A percentile compares a stretch with the other conserved stretches of the same genome.
Evolutionary conservation across 2,329 filamentous ascomycete genomes (phyloP).

Genomic region (Hyphodiscus sp.): DNA sequence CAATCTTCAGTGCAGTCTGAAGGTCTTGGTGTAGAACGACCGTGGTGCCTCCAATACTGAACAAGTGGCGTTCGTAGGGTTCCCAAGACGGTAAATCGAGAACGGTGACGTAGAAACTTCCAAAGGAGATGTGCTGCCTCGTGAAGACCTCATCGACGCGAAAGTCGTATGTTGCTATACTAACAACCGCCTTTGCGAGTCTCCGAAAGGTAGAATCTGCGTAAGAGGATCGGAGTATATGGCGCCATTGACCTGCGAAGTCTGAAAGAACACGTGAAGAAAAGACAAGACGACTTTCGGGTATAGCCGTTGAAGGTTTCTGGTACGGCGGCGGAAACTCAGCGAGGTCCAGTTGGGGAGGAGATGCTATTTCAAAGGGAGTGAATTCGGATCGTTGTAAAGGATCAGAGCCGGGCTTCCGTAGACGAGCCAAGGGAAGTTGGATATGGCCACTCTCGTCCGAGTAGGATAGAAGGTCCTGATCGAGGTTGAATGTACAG

Average conservation of each 20-base stretch:
- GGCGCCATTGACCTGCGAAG: constrained; percentile 12
- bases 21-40: constrained; percentile 10
- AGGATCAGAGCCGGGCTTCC: neutral
- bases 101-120: constrained; percentile 4
- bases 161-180: constrained; percentile 10
- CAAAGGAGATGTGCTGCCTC: neutral
- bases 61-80: constrained; percentile 2
- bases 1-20: constrained; percentile 2
- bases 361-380: neutral
- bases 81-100: constrained; percentile 7
- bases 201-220: constrained; percentile 8
- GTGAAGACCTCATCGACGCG: constrained; percentile 2
- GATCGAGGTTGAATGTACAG: constrained; percentile 9
- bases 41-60: constrained; percentile 4
- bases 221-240: constrained; percentile 12
- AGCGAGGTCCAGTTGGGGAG: neutral
- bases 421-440: constrained; percentile 3
- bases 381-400: constrained; percentile 3
- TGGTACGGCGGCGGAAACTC: constrained; percentile 4
- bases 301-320: neutral
- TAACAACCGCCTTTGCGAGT: constrained; percentile 9
- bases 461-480: constrained; percentile 4
- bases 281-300: constrained; percentile 4
- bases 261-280: constrained; percentile 7
- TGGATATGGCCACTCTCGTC: neutral